Evolutionary conservation across 108 stramenopile genomes (phyloP).

Genomic region (Aureococcus anophagefferens): DNA sequence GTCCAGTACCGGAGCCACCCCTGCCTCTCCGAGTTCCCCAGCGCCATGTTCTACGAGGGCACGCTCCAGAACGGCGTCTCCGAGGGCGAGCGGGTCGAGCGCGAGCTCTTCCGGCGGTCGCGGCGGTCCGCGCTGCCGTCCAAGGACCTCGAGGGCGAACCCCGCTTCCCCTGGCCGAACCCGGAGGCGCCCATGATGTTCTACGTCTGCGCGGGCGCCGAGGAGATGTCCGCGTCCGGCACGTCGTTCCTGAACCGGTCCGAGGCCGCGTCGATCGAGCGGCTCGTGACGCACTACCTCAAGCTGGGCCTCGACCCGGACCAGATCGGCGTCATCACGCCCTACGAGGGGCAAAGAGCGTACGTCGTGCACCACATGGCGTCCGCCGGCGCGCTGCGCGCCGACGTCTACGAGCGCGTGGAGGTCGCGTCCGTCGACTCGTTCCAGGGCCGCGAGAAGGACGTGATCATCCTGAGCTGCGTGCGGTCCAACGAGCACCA

Average conservation of each 20-base stretch:
- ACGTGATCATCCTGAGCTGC: constrained; percentile 90
- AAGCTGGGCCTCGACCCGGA: constrained; percentile 76
- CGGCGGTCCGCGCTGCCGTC: constrained; percentile 23
- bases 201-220: constrained; percentile 79
- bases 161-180: constrained; percentile 62
- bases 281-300: constrained; percentile 86
- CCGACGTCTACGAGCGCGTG: constrained; percentile 75
- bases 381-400: constrained; percentile 64
- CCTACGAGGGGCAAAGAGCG: constrained; percentile 95
- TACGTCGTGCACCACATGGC: constrained; percentile 84
- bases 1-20: constrained; percentile 99
- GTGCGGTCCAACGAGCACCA: constrained; percentile 94
- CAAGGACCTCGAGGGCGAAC: neutral
- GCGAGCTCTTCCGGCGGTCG: too few species aligned
- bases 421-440: constrained; percentile 96
- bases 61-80: constrained; percentile 94
- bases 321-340: constrained; percentile 94
- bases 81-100: constrained; percentile 81
- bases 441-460: constrained; percentile 98
- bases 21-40: constrained; percentile 89
- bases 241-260: constrained; percentile 94
- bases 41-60: constrained; percentile 98
- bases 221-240: constrained; percentile 91
- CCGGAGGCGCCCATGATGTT: constrained; percentile 80
- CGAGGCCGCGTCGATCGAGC: constrained; percentile 91